Percentiles rank a stretch among this genome's conserved stretches.
phyloP scores from a whole-genome alignment of 2,329 filamentous ascomycete genomes.

The Fusarium sambucinum region DNA sequence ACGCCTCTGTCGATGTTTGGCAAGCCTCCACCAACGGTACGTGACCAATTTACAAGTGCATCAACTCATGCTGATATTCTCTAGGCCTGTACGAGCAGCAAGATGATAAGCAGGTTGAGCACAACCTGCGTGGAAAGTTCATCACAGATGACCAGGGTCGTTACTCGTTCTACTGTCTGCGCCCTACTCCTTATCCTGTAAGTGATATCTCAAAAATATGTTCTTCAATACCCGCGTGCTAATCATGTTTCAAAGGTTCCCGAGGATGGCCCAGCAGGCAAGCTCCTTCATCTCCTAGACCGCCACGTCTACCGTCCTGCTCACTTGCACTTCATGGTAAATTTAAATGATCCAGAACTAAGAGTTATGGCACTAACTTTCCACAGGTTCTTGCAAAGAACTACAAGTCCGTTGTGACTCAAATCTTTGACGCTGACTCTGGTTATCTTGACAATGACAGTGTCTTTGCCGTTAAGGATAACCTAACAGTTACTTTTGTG shows the following conservation, averaged over 20 bases:
- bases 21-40: constrained; percentile 79
- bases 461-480: constrained; percentile 43
- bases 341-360: background rate
- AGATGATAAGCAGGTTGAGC: constrained; percentile 75
- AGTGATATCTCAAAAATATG: constrained; percentile 24
- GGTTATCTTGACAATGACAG: constrained; percentile 40
- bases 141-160: constrained; percentile 73
- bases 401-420: constrained; percentile 76
- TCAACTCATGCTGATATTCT: background rate
- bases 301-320: constrained; percentile 69
- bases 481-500: constrained; percentile 38
- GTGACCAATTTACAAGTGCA: background rate
- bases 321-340: constrained; percentile 70
- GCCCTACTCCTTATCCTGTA: constrained; percentile 68
- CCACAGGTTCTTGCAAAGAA: constrained; percentile 61
- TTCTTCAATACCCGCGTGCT: background rate
- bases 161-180: constrained; percentile 72
- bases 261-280: constrained; percentile 65
- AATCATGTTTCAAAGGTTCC: constrained; percentile 48
- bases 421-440: constrained; percentile 66
- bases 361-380: background rate
- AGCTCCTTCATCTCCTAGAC: constrained; percentile 65
- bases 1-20: constrained; percentile 81
- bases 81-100: constrained; percentile 75
- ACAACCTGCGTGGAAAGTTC: constrained; percentile 81